Evolutionary conservation across 2,329 filamentous ascomycete genomes (phyloP).

Genomic region (Biscogniauxia mediterranea): DNA sequence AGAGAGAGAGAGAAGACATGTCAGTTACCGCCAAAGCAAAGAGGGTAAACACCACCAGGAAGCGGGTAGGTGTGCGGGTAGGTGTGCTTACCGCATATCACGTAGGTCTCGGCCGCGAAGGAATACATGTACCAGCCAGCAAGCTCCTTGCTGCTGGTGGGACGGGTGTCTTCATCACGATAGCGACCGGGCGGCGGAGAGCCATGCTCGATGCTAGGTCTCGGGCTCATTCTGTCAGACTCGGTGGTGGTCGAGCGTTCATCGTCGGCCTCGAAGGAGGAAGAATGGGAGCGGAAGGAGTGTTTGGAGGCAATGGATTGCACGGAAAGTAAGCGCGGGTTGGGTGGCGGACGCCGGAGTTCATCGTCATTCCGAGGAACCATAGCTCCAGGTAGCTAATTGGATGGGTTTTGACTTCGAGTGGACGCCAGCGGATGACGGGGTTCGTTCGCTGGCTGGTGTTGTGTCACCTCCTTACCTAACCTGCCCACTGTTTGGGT

Average conservation of each 20-base stretch:
- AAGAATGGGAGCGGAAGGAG: constrained; percentile 58
- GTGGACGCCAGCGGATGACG: neutral
- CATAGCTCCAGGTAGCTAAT: constrained; percentile 27
- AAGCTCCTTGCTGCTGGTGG: constrained; percentile 84
- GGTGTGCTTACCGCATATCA: constrained; percentile 73
- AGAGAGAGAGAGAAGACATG: neutral
- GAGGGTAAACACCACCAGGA: too few relatives aligned
- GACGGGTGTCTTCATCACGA: constrained; percentile 80
- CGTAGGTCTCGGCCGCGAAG: constrained; percentile 95
- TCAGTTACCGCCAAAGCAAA: neutral
- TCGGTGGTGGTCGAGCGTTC: constrained; percentile 53
- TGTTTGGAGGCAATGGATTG: constrained; percentile 53
- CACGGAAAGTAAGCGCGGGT: constrained; percentile 48
- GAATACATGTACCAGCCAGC: constrained; percentile 94
- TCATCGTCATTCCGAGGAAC: constrained; percentile 36
- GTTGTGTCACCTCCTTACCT: constrained; percentile 11
- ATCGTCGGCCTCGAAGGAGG: constrained; percentile 68
- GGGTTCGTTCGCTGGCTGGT: constrained; percentile 2
- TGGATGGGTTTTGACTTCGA: neutral
- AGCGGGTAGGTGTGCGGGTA: too few relatives aligned
- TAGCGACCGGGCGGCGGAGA: constrained; percentile 54
- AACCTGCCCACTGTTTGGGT: too few relatives aligned
- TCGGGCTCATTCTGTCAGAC: constrained; percentile 38
- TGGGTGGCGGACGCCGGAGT: constrained; percentile 37
- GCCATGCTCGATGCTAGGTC: constrained; percentile 37